A percentile compares a stretch with the other conserved stretches of the same genome.
Evolutionary conservation across 2,329 filamentous ascomycete species (phyloP).

Genomic region (Fusarium hainanense): DNA sequence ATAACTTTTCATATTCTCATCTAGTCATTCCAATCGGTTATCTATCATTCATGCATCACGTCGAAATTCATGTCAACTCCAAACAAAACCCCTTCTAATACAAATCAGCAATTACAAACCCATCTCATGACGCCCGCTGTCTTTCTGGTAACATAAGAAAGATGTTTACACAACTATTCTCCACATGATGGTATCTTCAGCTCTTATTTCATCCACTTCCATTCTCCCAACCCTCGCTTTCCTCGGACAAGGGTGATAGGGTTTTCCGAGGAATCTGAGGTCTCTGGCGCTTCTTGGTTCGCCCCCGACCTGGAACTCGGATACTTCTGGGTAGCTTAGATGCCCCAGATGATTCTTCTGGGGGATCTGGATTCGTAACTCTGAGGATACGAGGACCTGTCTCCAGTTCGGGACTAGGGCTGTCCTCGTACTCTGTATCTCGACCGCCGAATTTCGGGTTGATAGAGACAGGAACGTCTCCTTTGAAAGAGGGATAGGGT

Average conservation of each 20-base stretch:
- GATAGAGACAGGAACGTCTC: too few relatives aligned
- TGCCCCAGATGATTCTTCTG: not conserved
- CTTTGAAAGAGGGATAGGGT: too few relatives aligned
- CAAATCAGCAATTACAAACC: not conserved
- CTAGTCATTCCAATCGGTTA: not conserved
- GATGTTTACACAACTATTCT: too few relatives aligned
- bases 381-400: not conserved
- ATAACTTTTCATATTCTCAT: not conserved
- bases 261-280: too few relatives aligned
- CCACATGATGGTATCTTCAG: too few relatives aligned
- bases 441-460: too few relatives aligned
- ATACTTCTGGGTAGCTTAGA: fast-evolving
- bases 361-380: not conserved
- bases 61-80: not conserved
- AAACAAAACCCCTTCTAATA: not conserved
- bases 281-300: too few relatives aligned
- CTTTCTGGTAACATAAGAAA: not conserved
- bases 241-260: not conserved
- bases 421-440: not conserved
- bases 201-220: fast-evolving
- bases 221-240: not conserved
- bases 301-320: too few relatives aligned
- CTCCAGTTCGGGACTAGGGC: not conserved
- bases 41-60: not conserved
- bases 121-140: not conserved